Evolutionary conservation across 1,284 basidiomycete species (phyloP).

Genomic region (Schizophyllum amplum): DNA sequence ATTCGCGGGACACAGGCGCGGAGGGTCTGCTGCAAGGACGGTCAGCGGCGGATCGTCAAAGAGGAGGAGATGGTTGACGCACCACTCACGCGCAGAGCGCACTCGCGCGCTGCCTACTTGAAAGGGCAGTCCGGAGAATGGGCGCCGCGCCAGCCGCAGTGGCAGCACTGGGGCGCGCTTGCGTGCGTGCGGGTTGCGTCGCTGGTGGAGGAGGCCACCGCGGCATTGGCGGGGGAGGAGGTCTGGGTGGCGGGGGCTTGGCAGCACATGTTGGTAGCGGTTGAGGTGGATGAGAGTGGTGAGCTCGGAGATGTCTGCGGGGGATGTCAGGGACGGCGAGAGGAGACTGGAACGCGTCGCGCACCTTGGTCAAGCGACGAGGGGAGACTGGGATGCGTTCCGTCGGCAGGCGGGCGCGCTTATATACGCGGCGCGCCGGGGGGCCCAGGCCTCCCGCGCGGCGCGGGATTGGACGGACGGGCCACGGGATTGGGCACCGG

Average conservation of each 20-base stretch:
- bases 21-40: neutral
- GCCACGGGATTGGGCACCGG: neutral
- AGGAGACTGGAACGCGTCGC: neutral
- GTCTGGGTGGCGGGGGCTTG: neutral
- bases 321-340: neutral
- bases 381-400: neutral
- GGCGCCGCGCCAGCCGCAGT: slow-evolving; percentile 8
- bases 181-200: slow-evolving; percentile 1
- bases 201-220: neutral
- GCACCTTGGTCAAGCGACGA: neutral
- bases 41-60: neutral
- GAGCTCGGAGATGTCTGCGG: neutral
- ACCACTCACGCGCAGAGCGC: neutral
- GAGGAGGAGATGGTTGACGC: neutral
- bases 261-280: neutral
- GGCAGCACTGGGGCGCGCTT: slow-evolving; percentile 10
- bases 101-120: neutral
- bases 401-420: neutral
- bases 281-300: neutral
- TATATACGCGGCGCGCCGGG: neutral
- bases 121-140: slow-evolving; percentile 7
- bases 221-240: neutral
- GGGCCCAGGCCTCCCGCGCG: neutral
- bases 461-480: neutral
- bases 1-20: neutral